phyloP scores from a whole-genome alignment of 192 early-diverging fungal genomes.

The Umbelopsis isabellina region DNA sequence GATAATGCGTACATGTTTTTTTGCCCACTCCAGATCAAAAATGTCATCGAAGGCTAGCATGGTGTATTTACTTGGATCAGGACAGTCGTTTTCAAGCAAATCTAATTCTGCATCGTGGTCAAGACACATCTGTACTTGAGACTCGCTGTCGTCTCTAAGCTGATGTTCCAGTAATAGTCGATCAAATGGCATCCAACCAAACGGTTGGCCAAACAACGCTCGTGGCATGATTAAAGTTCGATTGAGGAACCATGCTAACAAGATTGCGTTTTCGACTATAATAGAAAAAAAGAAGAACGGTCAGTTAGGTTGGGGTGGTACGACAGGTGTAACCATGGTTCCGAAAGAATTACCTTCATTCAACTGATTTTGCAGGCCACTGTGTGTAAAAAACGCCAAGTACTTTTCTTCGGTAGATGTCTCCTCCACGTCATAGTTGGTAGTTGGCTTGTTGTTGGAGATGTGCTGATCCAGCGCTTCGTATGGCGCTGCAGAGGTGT shows the following conservation, averaged over 20 bases:
- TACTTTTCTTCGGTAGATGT: conserved; percentile 41
- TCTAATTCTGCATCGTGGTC: conserved; percentile 9
- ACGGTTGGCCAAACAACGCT: conserved; percentile 45
- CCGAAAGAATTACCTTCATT: conserved; percentile 30
- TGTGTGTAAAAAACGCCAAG: conserved; percentile 53
- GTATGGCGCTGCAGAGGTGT: not conserved
- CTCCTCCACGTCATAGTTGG: conserved; percentile 10
- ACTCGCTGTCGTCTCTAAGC: conserved; percentile 28
- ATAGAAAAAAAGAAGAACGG: not conserved
- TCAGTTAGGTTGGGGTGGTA: not conserved
- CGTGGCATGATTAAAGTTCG: conserved; percentile 53
- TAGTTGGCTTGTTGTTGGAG: not conserved
- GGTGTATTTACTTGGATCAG: conserved; percentile 26
- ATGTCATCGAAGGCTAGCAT: conserved; percentile 37
- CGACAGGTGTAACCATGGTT: not conserved
- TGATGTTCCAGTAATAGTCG: conserved; percentile 34
- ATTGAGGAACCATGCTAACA: conserved; percentile 52
- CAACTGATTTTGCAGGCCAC: conserved; percentile 56
- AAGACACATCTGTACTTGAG: not conserved
- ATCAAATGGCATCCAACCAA: conserved; percentile 36
- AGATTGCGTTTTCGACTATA: conserved; percentile 52
- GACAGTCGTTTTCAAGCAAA: conserved; percentile 21
- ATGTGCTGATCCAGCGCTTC: conserved; percentile 11
- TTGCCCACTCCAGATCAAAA: conserved; percentile 39
- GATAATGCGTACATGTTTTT: conserved; percentile 35